Conservation (phyloP, 306 rosid species). For the Malus asiatica region DNA sequence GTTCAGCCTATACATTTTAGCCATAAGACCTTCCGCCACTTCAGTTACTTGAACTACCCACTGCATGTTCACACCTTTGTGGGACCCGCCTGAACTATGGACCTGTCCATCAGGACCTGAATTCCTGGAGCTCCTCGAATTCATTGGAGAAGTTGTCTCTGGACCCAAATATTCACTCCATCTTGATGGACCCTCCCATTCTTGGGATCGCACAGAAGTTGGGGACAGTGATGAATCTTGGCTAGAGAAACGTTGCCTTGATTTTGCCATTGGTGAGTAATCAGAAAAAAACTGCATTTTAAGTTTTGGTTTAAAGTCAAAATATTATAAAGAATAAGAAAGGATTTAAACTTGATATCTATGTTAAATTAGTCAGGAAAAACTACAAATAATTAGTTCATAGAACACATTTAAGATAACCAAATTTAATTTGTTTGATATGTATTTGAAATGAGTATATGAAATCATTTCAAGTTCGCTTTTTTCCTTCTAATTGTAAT, state of each 20-base stretch:
- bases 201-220: conserved; percentile 63
- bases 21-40: conserved; percentile 98
- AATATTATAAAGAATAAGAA: not conserved
- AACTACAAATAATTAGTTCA: not conserved
- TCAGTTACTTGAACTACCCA: conserved; percentile 85
- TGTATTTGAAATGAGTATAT: not conserved
- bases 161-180: conserved; percentile 91
- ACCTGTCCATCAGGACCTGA: conserved; percentile 53
- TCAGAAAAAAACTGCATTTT: not conserved
- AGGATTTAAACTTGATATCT: not conserved
- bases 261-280: conserved; percentile 45
- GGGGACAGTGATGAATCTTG: conserved; percentile 84
- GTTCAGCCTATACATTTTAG: conserved; percentile 89
- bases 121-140: conserved; percentile 58
- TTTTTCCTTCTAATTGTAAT: not conserved
- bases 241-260: conserved; percentile 47
- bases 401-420: not conserved
- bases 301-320: not conserved
- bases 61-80: conserved; percentile 79
- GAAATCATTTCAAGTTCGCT: not conserved
- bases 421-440: not conserved
- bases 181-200: conserved; percentile 79
- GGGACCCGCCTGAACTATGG: conserved; percentile 51
- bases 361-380: not conserved
- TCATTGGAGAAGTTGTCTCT: conserved; percentile 55